phyloP scores from a whole-genome alignment of 805 yeast genomes.

The Pachysolen tannophilus region DNA sequence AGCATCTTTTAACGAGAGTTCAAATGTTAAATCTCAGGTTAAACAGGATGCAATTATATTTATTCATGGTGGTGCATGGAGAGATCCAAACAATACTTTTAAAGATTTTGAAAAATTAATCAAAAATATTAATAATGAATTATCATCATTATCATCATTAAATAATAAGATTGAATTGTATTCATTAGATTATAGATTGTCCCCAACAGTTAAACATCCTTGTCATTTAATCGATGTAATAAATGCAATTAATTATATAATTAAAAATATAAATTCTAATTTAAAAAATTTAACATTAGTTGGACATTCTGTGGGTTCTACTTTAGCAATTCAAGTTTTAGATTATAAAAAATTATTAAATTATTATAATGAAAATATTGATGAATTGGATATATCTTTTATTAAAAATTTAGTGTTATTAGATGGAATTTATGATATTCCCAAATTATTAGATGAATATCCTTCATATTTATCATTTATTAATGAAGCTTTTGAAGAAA shows the following conservation, averaged over 20 bases:
- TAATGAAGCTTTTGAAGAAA: conserved; percentile 2
- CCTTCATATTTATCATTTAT: conserved; percentile 44
- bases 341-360: not conserved
- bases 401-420: conserved; percentile 29
- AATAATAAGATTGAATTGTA: conserved; percentile 16
- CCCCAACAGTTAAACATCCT: conserved; percentile 60
- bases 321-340: conserved; percentile 42
- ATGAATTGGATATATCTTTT: conserved; percentile 9
- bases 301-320: conserved; percentile 85
- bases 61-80: conserved; percentile 90
- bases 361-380: not conserved
- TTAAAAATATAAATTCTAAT: conserved; percentile 12
- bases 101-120: conserved; percentile 40
- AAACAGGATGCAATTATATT: conserved; percentile 49
- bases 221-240: conserved; percentile 48
- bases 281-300: conserved; percentile 26
- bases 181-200: conserved; percentile 56
- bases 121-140: conserved; percentile 12
- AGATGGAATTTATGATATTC: conserved; percentile 66
- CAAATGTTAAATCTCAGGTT: too few species aligned
- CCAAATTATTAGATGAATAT: conserved; percentile 47
- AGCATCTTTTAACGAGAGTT: too few species aligned
- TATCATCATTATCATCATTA: conserved; percentile 11
- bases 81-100: conserved; percentile 56
- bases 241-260: conserved; percentile 26